Conservation (phyloP, 2,329 filamentous ascomycete species). For the Pestalotiopsis sp. region DNA sequence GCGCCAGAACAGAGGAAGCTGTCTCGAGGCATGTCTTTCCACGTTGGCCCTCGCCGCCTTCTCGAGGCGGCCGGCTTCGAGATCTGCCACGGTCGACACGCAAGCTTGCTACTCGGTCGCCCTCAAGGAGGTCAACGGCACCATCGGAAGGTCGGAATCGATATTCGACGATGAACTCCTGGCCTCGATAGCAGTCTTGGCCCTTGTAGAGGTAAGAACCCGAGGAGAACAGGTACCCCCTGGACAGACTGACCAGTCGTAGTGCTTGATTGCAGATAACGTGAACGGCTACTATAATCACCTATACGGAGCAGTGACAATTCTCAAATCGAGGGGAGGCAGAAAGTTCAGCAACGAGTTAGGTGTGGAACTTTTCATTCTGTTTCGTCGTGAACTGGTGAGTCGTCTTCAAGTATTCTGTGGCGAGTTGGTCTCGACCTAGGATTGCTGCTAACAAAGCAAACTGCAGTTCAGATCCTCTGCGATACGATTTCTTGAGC, state of each 20-base stretch:
- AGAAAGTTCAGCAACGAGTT: constrained; percentile 1
- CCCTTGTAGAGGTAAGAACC: constrained; percentile 1
- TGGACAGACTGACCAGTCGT: not conserved
- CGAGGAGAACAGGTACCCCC: not conserved
- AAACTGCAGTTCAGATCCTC: constrained; percentile 2
- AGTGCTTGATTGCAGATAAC: constrained; percentile 1
- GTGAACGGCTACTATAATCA: constrained; percentile 1
- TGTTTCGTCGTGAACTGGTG: not conserved
- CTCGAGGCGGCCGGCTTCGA: not conserved
- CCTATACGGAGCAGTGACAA: constrained; percentile 1
- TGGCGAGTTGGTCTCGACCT: not conserved
- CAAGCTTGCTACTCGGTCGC: constrained; percentile 2
- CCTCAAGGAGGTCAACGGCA: not conserved
- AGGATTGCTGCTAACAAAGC: not conserved
- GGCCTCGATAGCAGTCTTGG: not conserved
- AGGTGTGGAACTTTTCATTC: constrained; percentile 1
- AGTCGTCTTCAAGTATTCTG: not conserved
- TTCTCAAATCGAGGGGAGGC: not conserved
- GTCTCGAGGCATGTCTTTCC: not conserved
- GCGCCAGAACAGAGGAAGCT: not conserved
- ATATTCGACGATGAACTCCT: constrained; percentile 7
- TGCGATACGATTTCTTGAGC: constrained; percentile 3
- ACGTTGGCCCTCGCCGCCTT: constrained; percentile 3
- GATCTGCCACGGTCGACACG: not conserved
- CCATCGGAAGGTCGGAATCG: not conserved